A percentile compares a stretch with the other conserved stretches of the same genome.
Conservation (phyloP, 805 yeast genomes). For the Metschnikowia vanudenii region DNA sequence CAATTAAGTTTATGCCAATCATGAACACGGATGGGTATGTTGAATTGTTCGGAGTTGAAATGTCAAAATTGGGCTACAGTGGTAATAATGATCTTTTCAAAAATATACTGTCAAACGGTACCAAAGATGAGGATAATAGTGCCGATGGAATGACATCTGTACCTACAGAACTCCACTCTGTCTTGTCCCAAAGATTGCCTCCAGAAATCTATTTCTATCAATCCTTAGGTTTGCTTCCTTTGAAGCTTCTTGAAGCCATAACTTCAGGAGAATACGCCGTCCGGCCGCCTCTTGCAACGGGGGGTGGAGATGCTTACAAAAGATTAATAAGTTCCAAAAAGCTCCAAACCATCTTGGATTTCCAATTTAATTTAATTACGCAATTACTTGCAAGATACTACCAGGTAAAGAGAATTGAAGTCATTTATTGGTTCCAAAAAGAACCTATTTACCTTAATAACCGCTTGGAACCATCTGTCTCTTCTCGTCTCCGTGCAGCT, state of each 20-base stretch:
- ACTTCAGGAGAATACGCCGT: slow-evolving; percentile 62
- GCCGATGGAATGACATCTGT: slow-evolving; percentile 28
- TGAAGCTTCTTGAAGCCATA: slow-evolving; percentile 64
- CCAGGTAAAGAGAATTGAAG: slow-evolving; percentile 66
- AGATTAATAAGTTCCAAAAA: slow-evolving; percentile 47
- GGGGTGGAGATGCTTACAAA: slow-evolving; percentile 56
- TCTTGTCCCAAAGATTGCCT: slow-evolving; percentile 81
- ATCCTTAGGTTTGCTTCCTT: slow-evolving; percentile 69
- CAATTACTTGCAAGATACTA: slow-evolving; percentile 78
- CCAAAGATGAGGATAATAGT: background rate
- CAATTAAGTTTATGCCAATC: slow-evolving; percentile 72
- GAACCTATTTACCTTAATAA: slow-evolving; percentile 45
- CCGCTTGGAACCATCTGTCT: slow-evolving; percentile 44
- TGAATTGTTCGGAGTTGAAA: slow-evolving; percentile 50
- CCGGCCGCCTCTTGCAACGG: slow-evolving; percentile 66
- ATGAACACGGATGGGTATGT: slow-evolving; percentile 67
- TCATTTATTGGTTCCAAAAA: slow-evolving; percentile 54
- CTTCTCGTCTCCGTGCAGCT: background rate
- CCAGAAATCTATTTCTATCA: slow-evolving; percentile 81
- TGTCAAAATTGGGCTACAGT: slow-evolving; percentile 31
- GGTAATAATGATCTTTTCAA: slow-evolving; percentile 1
- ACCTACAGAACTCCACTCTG: slow-evolving; percentile 80
- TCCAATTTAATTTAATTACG: slow-evolving; percentile 65
- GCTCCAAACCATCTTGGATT: slow-evolving; percentile 53
- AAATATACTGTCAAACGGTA: background rate